Conservation (phyloP, 352 stramenopile species). For the Globisporangium lucens region DNA sequence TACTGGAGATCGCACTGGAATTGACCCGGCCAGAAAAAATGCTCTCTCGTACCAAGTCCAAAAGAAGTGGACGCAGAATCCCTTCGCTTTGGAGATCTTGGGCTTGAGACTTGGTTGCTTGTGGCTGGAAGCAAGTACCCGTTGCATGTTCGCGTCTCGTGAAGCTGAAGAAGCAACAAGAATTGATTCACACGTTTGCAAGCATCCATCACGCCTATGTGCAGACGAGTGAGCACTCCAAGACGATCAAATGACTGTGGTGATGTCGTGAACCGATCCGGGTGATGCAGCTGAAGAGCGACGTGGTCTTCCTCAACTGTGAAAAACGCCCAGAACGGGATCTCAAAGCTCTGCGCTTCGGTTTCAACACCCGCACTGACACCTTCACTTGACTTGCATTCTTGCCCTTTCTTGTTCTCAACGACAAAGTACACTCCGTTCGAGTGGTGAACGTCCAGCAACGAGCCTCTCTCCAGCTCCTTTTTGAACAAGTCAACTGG, state of each 20-base stretch:
- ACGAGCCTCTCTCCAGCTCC: conserved; percentile 44
- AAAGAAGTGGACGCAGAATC: conserved; percentile 26
- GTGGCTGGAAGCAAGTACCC: conserved; percentile 58
- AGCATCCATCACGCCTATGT: conserved; percentile 61
- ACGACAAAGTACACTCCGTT: conserved; percentile 76
- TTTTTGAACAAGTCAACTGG: conserved; percentile 61
- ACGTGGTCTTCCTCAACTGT: conserved; percentile 50
- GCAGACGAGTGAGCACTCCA: conserved; percentile 62
- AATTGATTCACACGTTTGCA: conserved; percentile 86
- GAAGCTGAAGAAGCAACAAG: conserved; percentile 76
- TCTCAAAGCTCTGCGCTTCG: conserved; percentile 27
- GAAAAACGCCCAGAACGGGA: conserved; percentile 84
- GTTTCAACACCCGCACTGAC: not conserved
- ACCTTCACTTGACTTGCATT: not conserved
- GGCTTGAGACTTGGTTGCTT: conserved; percentile 31
- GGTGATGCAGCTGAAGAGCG: conserved; percentile 60
- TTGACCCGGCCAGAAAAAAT: conserved; percentile 86
- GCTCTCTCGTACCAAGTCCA: conserved; percentile 22
- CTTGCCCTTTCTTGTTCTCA: conserved; percentile 17
- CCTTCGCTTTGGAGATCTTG: conserved; percentile 36
- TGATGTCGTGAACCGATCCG: conserved; percentile 25
- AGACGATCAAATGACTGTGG: conserved; percentile 46
- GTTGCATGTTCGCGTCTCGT: conserved; percentile 80
- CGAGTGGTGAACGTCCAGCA: conserved; percentile 49
- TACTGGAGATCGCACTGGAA: conserved; percentile 86